Base-by-base conservation (phyloP, 2,329 filamentous ascomycete genomes). In the Phialemoniopsis sp. region DNA sequence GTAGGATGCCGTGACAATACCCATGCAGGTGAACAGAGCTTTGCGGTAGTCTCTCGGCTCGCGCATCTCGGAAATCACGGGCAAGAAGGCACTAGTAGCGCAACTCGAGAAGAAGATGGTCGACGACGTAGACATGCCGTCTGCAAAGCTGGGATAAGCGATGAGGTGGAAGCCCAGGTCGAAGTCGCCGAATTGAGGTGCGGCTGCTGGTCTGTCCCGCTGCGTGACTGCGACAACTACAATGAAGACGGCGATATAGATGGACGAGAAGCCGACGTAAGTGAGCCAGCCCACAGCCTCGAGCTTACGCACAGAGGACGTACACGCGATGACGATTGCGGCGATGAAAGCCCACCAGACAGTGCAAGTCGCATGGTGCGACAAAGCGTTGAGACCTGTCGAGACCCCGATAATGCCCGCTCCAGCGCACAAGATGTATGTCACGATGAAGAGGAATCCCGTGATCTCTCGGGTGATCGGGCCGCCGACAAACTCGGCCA, bases 11-110 rank as follows among this genome's bases (percentile, higher is more conserved):
- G 70, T 73, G 12, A 43, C 4, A 80, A 82, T 56, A 13, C 56
- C 62, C 76, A 80, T 80, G 55, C 73, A 78, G 13, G 71, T 56
- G 49, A 70, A 79, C 1, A 83, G 63, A 1, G 79, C 71, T 53
- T 80, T 80, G 43, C 67, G 68, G 54, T 76, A 83, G 46, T 81
- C 75, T n/a, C 63, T 64, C 0, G 79, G 78, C 26, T 69, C 65
- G 33, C 63, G 66, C 78, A 84, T 84, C 59, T 84, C 80, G 0
- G 72, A 75, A 38, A 83, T 82, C 15, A 46, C 43, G 5, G 43
- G 43, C 13, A 46, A 29, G 15, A 46, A 43, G 13, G 43, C 43
- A 6, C 21, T 36, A 7, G 43, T 43, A 16, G 37, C 43, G 8
- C 40, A 34, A 8, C 37, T 39, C 5, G 43, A 46, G 32, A 39